Evolutionary conservation across 352 stramenopile species (phyloP).

Genomic region (Elongisporangium senticosum): DNA sequence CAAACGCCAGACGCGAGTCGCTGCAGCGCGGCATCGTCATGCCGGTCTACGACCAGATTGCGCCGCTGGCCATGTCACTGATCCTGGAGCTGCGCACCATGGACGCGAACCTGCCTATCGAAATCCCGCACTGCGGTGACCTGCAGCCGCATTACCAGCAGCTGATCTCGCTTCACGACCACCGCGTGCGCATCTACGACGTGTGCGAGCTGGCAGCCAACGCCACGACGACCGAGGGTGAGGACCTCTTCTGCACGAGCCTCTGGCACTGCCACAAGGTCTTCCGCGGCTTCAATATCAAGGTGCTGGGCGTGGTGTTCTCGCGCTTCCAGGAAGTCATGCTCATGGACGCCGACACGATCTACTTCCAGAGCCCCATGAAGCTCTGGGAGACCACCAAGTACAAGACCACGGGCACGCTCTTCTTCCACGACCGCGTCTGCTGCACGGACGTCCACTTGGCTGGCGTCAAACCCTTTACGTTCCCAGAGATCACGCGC

Average conservation of each 20-base stretch:
- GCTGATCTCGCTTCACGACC: not conserved
- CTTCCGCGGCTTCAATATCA: conserved; percentile 29
- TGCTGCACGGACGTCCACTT: conserved; percentile 27
- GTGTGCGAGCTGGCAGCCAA: conserved; percentile 21
- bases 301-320: conserved; percentile 27
- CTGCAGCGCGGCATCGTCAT: conserved; percentile 27
- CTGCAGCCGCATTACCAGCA: conserved; percentile 11
- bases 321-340: conserved; percentile 50
- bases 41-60: conserved; percentile 32
- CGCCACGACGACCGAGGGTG: conserved; percentile 14
- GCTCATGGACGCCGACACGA: conserved; percentile 37
- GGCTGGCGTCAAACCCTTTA: conserved; percentile 8
- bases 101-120: conserved; percentile 25
- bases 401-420: conserved; percentile 27
- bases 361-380: conserved; percentile 38
- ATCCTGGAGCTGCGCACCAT: conserved; percentile 28
- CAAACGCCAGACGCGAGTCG: conserved; percentile 12
- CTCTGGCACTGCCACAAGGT: conserved; percentile 26
- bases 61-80: conserved; percentile 26
- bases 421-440: conserved; percentile 55
- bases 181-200: conserved; percentile 23
- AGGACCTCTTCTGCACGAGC: conserved; percentile 25
- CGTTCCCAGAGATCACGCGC: conserved; percentile 12
- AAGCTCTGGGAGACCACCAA: conserved; percentile 24
- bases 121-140: conserved; percentile 42